Conservation (phyloP, 805 yeast genomes). For the Metschnikowia koreensis region DNA sequence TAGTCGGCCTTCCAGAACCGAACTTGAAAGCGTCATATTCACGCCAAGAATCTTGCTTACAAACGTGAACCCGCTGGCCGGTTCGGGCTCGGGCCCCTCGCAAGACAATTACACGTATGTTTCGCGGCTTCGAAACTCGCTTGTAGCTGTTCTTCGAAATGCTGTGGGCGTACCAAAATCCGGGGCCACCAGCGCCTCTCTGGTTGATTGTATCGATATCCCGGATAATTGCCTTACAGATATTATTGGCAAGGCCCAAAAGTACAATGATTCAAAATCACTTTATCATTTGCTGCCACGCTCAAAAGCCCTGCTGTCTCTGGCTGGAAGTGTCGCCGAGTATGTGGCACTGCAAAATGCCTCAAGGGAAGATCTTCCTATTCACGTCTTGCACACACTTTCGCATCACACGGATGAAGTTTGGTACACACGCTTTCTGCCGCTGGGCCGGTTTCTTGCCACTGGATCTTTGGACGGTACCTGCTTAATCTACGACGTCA, state of each 20-base stretch:
- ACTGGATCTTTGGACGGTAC: slow-evolving; percentile 70
- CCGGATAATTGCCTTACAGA: slow-evolving; percentile 12
- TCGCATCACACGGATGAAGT: slow-evolving; percentile 67
- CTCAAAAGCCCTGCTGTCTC: not conserved
- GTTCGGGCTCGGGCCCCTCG: not conserved
- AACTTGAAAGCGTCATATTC: slow-evolving; percentile 5
- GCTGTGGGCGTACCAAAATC: slow-evolving; percentile 2
- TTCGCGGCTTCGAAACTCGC: slow-evolving; percentile 5
- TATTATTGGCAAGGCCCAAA: slow-evolving; percentile 13
- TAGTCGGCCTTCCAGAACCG: slow-evolving; percentile 7
- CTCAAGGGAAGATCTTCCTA: slow-evolving; percentile 40
- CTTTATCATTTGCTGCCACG: slow-evolving; percentile 19
- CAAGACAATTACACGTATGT: not conserved
- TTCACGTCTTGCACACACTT: slow-evolving; percentile 44
- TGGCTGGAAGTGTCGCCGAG: not conserved
- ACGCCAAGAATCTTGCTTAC: slow-evolving; percentile 6
- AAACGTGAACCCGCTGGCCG: not conserved
- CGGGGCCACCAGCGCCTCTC: not conserved
- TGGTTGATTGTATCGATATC: slow-evolving; percentile 2
- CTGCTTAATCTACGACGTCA: slow-evolving; percentile 64
- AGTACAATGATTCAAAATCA: slow-evolving; percentile 7
- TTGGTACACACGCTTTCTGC: slow-evolving; percentile 79
- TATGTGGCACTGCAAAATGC: not conserved
- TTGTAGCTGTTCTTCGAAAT: not conserved
- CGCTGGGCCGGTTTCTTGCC: slow-evolving; percentile 73